Percentiles rank a stretch among this genome's conserved stretches.
Evolutionary conservation across 2,329 filamentous ascomycete genomes (phyloP).

Genomic region (Paramyrothecium roridum): DNA sequence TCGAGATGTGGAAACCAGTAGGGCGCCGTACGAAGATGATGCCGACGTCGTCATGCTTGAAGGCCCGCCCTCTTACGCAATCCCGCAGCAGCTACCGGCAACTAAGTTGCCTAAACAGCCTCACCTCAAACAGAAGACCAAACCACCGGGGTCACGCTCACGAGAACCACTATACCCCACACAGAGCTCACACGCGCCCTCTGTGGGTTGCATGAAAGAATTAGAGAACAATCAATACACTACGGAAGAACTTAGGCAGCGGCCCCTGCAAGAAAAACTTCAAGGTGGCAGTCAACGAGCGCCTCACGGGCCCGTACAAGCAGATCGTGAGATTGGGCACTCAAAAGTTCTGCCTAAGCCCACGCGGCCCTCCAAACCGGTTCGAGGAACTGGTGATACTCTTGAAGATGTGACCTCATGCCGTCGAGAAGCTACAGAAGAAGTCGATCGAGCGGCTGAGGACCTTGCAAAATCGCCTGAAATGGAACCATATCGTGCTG

Average conservation of each 20-base stretch:
- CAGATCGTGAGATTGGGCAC: neutral
- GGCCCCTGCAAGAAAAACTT: too few species aligned
- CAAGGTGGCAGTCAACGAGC: neutral
- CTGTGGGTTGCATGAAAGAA: neutral
- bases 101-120: neutral
- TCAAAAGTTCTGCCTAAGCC: too few species aligned
- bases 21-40: neutral
- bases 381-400: too few species aligned
- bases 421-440: too few species aligned
- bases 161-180: neutral
- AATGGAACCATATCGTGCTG: too few species aligned
- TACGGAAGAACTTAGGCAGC: too few species aligned
- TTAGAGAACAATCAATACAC: neutral
- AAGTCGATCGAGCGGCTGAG: too few species aligned
- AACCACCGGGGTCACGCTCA: neutral
- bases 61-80: neutral
- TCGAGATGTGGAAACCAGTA: neutral
- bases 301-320: neutral
- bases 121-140: neutral
- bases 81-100: neutral
- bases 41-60: neutral
- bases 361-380: too few species aligned
- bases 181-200: neutral
- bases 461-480: too few species aligned
- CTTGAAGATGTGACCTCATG: too few species aligned